Conservation (phyloP, 2,329 filamentous ascomycete species). For the Alternaria infectoria region DNA sequence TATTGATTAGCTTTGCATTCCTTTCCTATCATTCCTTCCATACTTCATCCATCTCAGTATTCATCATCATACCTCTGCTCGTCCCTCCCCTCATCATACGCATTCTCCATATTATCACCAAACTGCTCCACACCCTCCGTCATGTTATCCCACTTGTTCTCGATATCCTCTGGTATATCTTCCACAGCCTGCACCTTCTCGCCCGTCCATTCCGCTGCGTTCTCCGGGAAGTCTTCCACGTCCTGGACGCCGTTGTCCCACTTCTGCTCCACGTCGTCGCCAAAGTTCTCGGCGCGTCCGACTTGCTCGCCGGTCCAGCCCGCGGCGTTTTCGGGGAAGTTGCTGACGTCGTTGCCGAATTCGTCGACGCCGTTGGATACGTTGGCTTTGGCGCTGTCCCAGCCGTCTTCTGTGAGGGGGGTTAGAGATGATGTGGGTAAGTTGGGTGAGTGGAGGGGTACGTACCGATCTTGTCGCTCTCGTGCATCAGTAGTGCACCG, state of each 20-base stretch:
- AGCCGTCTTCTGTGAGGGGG: constrained; percentile 18
- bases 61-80: constrained; percentile 34
- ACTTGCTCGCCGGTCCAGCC: constrained; percentile 32
- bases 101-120: constrained; percentile 29
- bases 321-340: constrained; percentile 32
- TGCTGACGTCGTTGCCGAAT: constrained; percentile 26
- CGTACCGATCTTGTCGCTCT: constrained; percentile 33
- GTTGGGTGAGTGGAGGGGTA: neutral
- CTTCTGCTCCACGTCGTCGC: constrained; percentile 25
- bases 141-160: constrained; percentile 31
- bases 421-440: constrained; percentile 2
- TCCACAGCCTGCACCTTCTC: constrained; percentile 34
- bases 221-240: constrained; percentile 32
- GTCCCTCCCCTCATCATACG: constrained; percentile 31
- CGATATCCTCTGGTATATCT: constrained; percentile 32
- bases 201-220: constrained; percentile 30
- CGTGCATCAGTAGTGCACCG: constrained; percentile 35
- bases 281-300: constrained; percentile 31
- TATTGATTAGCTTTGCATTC: neutral
- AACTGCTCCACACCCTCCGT: constrained; percentile 23
- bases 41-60: neutral
- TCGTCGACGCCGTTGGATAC: constrained; percentile 16
- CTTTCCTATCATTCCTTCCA: neutral
- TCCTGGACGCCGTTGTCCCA: constrained; percentile 28
- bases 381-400: constrained; percentile 23